Evolutionary conservation across 2,329 filamentous ascomycete species (phyloP), one percentile per base, ranked within the genome.

Genomic region (Dissoconium aciculare): DNA sequence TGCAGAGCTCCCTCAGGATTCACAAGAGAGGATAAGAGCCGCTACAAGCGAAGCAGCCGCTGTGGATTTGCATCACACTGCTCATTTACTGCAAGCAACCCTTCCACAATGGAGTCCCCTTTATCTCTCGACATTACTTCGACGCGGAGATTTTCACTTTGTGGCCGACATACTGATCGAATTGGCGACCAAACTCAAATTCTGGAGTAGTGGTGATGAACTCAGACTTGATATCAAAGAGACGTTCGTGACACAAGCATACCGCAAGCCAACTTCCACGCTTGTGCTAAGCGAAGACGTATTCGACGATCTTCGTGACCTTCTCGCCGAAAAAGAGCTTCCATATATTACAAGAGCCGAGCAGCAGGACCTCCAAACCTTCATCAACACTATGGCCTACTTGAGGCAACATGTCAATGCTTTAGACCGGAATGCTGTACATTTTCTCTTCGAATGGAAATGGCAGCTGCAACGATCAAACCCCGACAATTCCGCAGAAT

Each of bases 61-160:
- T 14, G 11, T 35, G 4, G 28, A 30, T 13, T n/a, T n/a, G n/a
- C n/a, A n/a, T n/a, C n/a, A n/a, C n/a, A n/a, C n/a, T n/a, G n/a
- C n/a, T n/a, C n/a, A n/a, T 4, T 30, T 30, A 37, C 64, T 95
- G 28, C 95, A 94, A 47, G 81, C 83, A 0, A 79, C 85, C 2
- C 60, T 95, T 5, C 83, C 89, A 0, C 67, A 91, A 2, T 98
- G 92, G 45, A 87, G 98, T 46, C 89, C 89, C 0, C 83, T 92
- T 47, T 81, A 93, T 35, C 58, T 95, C 15, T 78, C 80, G 31
- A 81, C 94, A 52, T 87, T 80, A 45, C 82, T 92, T 21, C 62
- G 93, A 15, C 69, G 75, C 12, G 87, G 85, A 1, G 92, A 92
- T 50, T 67, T 68, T 17, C 52, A 57, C 3, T 54, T 83, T 4